These are phyloP conservation scores for Trifolium repens DNA, from an alignment of 306 rosid genomes.

Conservation along the genomic window DNA sequence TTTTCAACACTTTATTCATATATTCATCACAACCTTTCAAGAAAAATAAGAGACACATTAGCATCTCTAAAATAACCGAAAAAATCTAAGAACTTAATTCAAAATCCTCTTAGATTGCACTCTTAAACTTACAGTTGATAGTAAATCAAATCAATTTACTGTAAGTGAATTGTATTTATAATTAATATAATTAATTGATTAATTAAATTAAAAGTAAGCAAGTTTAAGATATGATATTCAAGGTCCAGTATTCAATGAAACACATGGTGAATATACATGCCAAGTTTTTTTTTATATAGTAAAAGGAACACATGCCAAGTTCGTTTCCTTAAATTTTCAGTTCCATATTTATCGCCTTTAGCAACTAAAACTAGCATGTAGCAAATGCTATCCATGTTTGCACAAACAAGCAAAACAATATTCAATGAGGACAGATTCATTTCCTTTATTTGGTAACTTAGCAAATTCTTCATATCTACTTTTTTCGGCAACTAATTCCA, in stretches of 20 bases:
- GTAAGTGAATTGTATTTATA: background rate
- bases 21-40: too few species aligned
- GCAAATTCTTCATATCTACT: background rate
- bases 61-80: too few species aligned
- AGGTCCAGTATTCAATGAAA: background rate
- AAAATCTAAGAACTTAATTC: too few species aligned
- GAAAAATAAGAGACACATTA: too few species aligned
- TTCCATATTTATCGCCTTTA: background rate
- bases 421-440: background rate
- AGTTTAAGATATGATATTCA: slow-evolving; percentile 12
- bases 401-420: background rate
- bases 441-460: slow-evolving; percentile 1
- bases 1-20: too few species aligned
- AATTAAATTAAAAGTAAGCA: background rate
- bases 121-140: too few species aligned
- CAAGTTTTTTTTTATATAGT: too few species aligned
- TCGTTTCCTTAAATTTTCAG: background rate
- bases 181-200: background rate
- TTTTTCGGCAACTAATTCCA: background rate
- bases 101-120: too few species aligned
- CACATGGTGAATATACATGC: background rate
- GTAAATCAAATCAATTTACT: slow-evolving; percentile 25
- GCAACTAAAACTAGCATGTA: background rate
- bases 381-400: background rate
- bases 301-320: background rate